A percentile compares a stretch with the other conserved stretches of the same genome.
phyloP scores from a whole-genome alignment of 768 basidiomycete species.

The Rhizopogon vinicolor region DNA sequence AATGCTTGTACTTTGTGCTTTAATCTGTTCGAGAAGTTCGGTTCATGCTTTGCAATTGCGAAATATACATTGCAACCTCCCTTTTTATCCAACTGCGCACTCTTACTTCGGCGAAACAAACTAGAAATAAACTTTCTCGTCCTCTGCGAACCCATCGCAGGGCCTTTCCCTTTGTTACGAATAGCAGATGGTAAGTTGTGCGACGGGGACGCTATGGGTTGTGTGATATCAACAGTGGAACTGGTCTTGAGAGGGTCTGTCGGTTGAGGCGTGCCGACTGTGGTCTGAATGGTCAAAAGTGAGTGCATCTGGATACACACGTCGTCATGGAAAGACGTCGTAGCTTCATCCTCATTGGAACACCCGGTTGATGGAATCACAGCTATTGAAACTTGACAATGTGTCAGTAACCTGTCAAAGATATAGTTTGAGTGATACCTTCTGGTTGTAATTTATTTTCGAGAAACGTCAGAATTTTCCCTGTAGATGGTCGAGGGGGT shows the following conservation, averaged over 20 bases:
- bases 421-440: not conserved
- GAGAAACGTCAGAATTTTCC: not conserved
- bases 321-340: not conserved
- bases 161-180: not conserved
- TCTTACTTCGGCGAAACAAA: not conserved
- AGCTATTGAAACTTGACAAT: not conserved
- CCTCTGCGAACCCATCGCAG: not conserved
- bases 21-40: not conserved
- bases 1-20: not conserved
- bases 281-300: not conserved
- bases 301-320: not conserved
- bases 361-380: not conserved
- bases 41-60: not conserved
- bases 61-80: not conserved
- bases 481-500: not conserved
- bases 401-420: not conserved
- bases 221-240: not conserved
- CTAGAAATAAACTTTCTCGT: not conserved
- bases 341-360: not conserved
- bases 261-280: not conserved
- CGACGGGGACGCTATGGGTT: not conserved
- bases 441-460: not conserved
- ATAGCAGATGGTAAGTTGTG: not conserved
- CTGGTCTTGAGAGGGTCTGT: not conserved
- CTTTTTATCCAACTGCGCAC: not conserved